phyloP scores from a whole-genome alignment of 495 filamentous ascomycete genomes.

The Lepidopterella palustris region DNA sequence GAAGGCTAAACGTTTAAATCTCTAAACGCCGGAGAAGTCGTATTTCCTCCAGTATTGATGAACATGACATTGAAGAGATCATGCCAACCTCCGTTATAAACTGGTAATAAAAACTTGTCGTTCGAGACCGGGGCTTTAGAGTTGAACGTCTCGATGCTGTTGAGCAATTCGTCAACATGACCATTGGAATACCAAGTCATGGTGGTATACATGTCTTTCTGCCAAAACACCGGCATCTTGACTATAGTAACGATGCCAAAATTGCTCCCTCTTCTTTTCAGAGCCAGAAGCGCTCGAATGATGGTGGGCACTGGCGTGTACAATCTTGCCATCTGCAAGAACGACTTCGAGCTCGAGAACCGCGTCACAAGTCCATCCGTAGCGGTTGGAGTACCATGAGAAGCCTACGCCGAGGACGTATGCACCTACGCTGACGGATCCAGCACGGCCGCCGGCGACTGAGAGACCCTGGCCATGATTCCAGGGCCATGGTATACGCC shows the following conservation, averaged over 20 bases:
- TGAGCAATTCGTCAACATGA: background rate
- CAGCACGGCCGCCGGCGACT: background rate
- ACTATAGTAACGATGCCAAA: constrained; percentile 16
- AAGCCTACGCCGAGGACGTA: constrained; percentile 12
- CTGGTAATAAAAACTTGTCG: background rate
- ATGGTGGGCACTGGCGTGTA: constrained; percentile 7
- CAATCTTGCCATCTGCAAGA: constrained; percentile 7
- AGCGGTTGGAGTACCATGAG: background rate
- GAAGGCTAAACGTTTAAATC: background rate
- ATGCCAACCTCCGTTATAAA: background rate
- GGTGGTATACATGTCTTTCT: background rate
- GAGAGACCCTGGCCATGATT: background rate
- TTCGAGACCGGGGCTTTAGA: background rate
- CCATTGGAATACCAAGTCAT: background rate
- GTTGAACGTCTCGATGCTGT: background rate
- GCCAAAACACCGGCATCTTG: background rate
- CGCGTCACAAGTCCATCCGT: constrained; percentile 20
- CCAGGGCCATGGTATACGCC: background rate
- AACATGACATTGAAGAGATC: background rate
- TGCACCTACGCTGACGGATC: background rate
- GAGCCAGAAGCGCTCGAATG: constrained; percentile 11
- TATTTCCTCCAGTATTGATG: background rate
- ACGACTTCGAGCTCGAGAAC: constrained; percentile 23
- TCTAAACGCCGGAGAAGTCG: background rate
- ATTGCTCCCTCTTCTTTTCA: constrained; percentile 17